phyloP scores from a whole-genome alignment of 768 basidiomycete species.

The Termitomyces sp. region DNA sequence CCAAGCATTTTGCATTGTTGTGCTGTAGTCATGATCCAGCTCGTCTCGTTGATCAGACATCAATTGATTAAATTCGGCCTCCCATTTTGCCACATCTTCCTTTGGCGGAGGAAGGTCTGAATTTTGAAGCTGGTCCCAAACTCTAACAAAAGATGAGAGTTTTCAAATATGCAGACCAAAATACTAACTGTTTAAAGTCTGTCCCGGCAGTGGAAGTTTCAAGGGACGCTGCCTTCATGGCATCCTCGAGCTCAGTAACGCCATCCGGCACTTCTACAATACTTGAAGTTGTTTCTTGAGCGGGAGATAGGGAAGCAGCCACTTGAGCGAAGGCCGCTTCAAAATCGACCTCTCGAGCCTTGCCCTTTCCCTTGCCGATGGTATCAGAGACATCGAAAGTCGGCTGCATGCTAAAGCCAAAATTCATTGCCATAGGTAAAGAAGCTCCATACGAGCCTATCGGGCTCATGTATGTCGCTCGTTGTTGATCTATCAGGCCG shows the following conservation, averaged over 20 bases:
- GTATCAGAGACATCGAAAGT: conserved; percentile 23
- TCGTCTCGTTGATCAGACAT: conserved; percentile 71
- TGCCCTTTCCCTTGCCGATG: conserved; percentile 71
- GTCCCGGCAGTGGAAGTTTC: conserved; percentile 27
- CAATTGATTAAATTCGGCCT: conserved; percentile 77
- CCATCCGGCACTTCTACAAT: conserved; percentile 55
- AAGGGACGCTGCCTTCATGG: conserved; percentile 34
- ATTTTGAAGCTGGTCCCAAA: conserved; percentile 61
- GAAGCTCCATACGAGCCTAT: conserved; percentile 34
- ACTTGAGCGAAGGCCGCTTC: conserved; percentile 82
- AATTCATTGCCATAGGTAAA: conserved; percentile 39
- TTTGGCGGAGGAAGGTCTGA: conserved; percentile 55
- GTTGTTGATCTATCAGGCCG: conserved; percentile 37
- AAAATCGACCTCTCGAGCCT: conserved; percentile 74
- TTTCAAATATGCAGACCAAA: background rate
- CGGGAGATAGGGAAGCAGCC: conserved; percentile 45
- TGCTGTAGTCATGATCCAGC: conserved; percentile 60
- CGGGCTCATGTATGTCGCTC: conserved; percentile 36
- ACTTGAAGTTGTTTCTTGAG: conserved; percentile 41
- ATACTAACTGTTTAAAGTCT: conserved; percentile 56
- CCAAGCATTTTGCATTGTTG: conserved; percentile 64
- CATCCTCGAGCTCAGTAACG: conserved; percentile 37
- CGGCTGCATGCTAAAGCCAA: conserved; percentile 33
- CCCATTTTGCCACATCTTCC: conserved; percentile 77
- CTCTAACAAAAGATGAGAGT: conserved; percentile 33